Base-by-base conservation (phyloP, 805 yeast species). In the Spathaspora gorwiae region DNA sequence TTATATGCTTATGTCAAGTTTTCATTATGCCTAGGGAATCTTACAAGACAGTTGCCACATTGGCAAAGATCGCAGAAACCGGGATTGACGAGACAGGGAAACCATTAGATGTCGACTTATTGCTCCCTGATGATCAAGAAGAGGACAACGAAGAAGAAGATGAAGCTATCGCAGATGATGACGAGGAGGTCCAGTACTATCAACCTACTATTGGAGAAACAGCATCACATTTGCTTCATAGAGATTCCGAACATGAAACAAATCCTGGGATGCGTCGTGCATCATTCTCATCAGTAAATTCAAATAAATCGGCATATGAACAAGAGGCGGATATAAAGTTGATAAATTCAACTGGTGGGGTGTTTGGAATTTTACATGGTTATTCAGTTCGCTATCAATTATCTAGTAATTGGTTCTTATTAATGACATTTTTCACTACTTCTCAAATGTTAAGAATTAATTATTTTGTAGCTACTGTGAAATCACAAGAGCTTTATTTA, bases 391-490 rank as follows among this genome's bases (percentile, higher is more conserved):
- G 48, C 6, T 70, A 65, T 32, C 87, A 81, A 56, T 65, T 81
- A 48, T 65, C 60, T 38, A 73, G 87, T 5, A 76, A 85, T 3
- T 89, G 96, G 94, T 92, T 90, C 61, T 57, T 74, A 40, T 65
- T 90, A 45, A 85, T 89, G 86, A 78, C 87, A 26, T 58, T 79
- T 2, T 87, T 90, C 62, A 86, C 96, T 6, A 78, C 90, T 2
- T 76, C 90, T 46, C 95, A 89, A 63, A 90, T 90, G 97, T 74
- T 92, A 37, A 75, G 97, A 61, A 84, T 90, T 54, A 90, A 90
- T 68, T 92, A 87, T 64, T 92, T 89, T 64, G 94, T 90, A 44
- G 97, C 97, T 7, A 88, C 97, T 2, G 72, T 90, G 32, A 79
- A 81, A 56, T 70, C 95, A 0, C 97, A 90, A 67, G 95, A 89